Evolutionary conservation across 129 eudicot species (phyloP).

Genomic region (Lactuca sativa): DNA sequence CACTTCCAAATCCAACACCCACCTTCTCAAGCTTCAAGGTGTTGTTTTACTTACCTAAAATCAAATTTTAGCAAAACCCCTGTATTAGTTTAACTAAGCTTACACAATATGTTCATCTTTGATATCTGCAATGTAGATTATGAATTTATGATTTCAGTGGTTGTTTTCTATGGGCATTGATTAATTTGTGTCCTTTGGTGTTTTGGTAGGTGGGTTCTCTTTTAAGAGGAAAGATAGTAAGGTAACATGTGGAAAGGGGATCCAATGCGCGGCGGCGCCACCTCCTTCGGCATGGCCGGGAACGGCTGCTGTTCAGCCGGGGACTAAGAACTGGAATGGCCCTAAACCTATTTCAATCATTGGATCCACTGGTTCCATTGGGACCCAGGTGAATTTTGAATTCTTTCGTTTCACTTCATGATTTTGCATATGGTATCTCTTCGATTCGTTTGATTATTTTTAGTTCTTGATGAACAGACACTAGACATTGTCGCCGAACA

Average conservation of each 20-base stretch:
- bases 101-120: background rate
- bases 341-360: slow-evolving; percentile 91
- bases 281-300: slow-evolving; percentile 98
- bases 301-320: slow-evolving; percentile 65
- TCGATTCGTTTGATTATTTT: slow-evolving; percentile 7
- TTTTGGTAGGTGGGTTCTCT: slow-evolving; percentile 61
- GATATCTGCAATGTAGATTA: background rate
- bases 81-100: background rate
- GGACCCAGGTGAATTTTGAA: slow-evolving; percentile 67
- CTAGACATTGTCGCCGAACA: slow-evolving; percentile 95
- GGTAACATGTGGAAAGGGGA: slow-evolving; percentile 42
- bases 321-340: slow-evolving; percentile 74
- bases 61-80: background rate
- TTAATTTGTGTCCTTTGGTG: slow-evolving; percentile 4
- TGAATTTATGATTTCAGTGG: background rate
- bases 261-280: slow-evolving; percentile 54
- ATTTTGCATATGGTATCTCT: background rate
- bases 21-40: slow-evolving; percentile 72
- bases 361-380: slow-evolving; percentile 98
- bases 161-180: background rate
- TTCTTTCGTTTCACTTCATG: background rate
- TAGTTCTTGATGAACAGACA: slow-evolving; percentile 55
- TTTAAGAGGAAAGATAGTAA: slow-evolving; percentile 54
- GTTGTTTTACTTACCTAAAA: background rate
- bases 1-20: slow-evolving; percentile 51